Base-by-base conservation (phyloP, 2,329 filamentous ascomycete species). In the Nothophoma quercina region DNA sequence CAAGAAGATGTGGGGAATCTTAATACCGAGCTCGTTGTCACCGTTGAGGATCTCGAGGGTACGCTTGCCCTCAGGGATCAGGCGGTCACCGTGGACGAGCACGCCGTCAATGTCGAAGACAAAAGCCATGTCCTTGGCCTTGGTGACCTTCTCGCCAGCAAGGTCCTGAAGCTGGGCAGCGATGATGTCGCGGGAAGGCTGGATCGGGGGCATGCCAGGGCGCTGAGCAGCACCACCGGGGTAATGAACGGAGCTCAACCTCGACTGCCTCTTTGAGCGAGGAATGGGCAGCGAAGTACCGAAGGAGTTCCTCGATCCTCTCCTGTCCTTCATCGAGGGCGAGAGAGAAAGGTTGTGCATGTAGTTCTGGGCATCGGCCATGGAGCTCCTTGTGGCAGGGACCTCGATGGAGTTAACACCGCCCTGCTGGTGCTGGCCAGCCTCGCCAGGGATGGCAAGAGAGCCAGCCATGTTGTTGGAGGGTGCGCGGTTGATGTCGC, bases 31-130 rank as follows among this genome's bases (percentile, higher is more conserved):
- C 77, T 91, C 86, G 75, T 89, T 89, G 75, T 89, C 86, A 39
- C 87, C 88, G 73, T 90, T 90, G 42, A 90, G 79, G 72, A 90
- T 89, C 71, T 88, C 84, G 30, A 90, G 82, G 12, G 83, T 85
- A 51, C 84, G 81, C 66, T 83, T 79, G 55, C 85, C 87, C 75
- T 89, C 83, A 33, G 86, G 85, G 58, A 90, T 90, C 52, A 88
- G 76, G 51, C 87, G 80, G 75, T 88, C 87, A 67, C 87, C 87
- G 74, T 90, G 88, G 50, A 90, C 88, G 19, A 91, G 80, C 52
- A 91, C 88, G 78, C 88, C 88, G 65, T 91, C 85, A 57, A 88
- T 87, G 72, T 92, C 89, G 68, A 92, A 93, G 65, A 87, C 89
- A 60, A 92, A 92, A 6, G 87, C 87, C 87, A 91, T 90, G 78